phyloP scores from a whole-genome alignment of 257 asterid species.

The Solanum tacnaense region DNA sequence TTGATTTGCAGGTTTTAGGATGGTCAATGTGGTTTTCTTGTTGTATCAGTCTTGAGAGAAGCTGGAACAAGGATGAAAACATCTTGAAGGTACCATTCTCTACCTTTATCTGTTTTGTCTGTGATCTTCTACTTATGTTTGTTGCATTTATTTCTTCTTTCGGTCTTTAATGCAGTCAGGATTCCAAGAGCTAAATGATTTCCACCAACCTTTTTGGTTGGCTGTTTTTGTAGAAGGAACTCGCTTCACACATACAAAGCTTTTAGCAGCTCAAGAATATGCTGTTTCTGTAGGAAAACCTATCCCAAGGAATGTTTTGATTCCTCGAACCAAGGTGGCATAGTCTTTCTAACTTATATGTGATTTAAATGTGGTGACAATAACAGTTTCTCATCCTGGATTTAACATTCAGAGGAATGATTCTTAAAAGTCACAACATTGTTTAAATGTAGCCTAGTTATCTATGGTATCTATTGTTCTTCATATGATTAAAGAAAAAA shows the following conservation, averaged over 20 bases:
- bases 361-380: not conserved
- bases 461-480: not conserved
- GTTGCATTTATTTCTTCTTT: slow-evolving; percentile 9
- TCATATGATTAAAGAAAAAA: not conserved
- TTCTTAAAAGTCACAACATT: not conserved
- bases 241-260: slow-evolving; percentile 63
- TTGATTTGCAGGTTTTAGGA: slow-evolving; percentile 53
- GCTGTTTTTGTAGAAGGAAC: slow-evolving; percentile 82
- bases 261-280: slow-evolving; percentile 57
- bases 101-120: not conserved
- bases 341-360: not conserved
- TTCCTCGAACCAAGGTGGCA: slow-evolving; percentile 74
- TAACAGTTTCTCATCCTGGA: not conserved
- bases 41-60: slow-evolving; percentile 53
- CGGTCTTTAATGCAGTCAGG: slow-evolving; percentile 45
- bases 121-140: not conserved
- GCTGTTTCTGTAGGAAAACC: slow-evolving; percentile 56
- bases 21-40: slow-evolving; percentile 88
- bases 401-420: not conserved
- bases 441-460: not conserved
- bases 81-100: slow-evolving; percentile 41
- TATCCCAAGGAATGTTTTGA: slow-evolving; percentile 59
- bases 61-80: slow-evolving; percentile 64
- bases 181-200: slow-evolving; percentile 34
- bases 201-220: slow-evolving; percentile 64